These are phyloP conservation scores for Hippophae gyantsensis DNA, from an alignment of 306 rosid genomes.

Conservation along the genomic window DNA sequence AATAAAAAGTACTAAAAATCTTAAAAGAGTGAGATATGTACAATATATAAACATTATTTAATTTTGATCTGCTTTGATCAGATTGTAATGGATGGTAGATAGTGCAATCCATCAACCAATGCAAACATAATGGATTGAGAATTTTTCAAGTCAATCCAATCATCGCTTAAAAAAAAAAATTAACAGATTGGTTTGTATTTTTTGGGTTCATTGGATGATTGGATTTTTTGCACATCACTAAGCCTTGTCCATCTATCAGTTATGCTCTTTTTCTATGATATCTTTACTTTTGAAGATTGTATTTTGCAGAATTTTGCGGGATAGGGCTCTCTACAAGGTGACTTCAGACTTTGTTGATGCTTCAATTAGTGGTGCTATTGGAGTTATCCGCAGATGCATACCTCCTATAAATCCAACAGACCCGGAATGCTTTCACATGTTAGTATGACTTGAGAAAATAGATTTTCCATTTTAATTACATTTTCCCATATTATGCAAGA, in stretches of 20 bases:
- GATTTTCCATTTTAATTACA: background rate
- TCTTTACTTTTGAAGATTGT: background rate
- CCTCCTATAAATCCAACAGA: constrained; percentile 99
- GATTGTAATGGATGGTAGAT: no score
- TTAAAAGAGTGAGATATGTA: no score
- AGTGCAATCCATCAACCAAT: no score
- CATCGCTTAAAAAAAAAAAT: no score
- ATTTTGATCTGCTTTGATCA: no score
- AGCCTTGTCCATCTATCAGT: constrained; percentile 12
- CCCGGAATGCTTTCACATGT: constrained; percentile 99
- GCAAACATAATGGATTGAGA: no score
- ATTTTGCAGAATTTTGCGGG: constrained; percentile 75
- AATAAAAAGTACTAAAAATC: no score
- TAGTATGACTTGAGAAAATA: constrained; percentile 31
- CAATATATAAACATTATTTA: no score
- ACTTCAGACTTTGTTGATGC: constrained; percentile 99
- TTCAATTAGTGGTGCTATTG: constrained; percentile 82
- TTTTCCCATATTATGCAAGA: background rate
- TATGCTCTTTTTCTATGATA: constrained; percentile 7
- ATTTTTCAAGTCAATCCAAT: no score
- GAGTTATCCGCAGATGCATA: constrained; percentile 89
- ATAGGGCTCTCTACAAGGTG: constrained; percentile 97
- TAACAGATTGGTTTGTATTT: no score
- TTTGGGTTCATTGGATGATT: no score
- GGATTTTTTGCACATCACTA: background rate